phyloP scores from a whole-genome alignment of 169 alveolate species.

The Plasmodium relictum region DNA sequence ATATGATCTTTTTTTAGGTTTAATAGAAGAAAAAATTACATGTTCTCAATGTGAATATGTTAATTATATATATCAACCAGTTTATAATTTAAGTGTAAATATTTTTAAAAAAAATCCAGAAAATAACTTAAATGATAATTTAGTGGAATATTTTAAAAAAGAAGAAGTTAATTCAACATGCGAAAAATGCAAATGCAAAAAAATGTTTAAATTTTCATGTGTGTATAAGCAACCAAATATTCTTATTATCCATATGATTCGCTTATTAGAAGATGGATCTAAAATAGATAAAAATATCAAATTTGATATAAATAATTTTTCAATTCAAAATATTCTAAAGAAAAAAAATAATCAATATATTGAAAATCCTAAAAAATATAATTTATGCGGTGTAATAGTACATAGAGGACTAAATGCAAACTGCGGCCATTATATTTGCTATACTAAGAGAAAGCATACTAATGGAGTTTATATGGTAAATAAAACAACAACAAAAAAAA shows the following conservation, averaged over 20 bases:
- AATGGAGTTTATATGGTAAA: slow-evolving; percentile 59
- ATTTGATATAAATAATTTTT: slow-evolving; percentile 36
- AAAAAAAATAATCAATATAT: slow-evolving; percentile 26
- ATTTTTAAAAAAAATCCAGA: slow-evolving; percentile 71
- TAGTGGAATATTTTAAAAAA: slow-evolving; percentile 62
- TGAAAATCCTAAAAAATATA: slow-evolving; percentile 49
- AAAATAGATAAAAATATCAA: slow-evolving; percentile 65
- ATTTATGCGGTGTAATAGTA: slow-evolving; percentile 56
- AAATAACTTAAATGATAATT: slow-evolving; percentile 70
- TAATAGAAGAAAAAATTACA: slow-evolving; percentile 74
- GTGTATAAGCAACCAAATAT: slow-evolving; percentile 65
- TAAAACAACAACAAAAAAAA: background rate
- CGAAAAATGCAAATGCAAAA: slow-evolving; percentile 69
- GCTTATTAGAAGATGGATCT: slow-evolving; percentile 56
- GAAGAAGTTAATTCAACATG: slow-evolving; percentile 76
- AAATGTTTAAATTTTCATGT: slow-evolving; percentile 52
- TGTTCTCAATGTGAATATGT: slow-evolving; percentile 69
- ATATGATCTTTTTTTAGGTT: slow-evolving; percentile 63
- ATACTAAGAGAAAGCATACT: slow-evolving; percentile 61
- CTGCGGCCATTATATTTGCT: slow-evolving; percentile 66
- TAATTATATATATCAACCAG: slow-evolving; percentile 57
- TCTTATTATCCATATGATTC: slow-evolving; percentile 57
- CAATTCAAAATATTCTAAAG: slow-evolving; percentile 49
- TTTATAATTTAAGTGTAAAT: slow-evolving; percentile 68
- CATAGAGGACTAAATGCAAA: slow-evolving; percentile 57